Percentiles rank a stretch among this genome's conserved stretches.
These are phyloP conservation scores for Neofusicoccum sp. DNA, from an alignment of 2,329 filamentous ascomycete genomes.

Conservation along the genomic window DNA sequence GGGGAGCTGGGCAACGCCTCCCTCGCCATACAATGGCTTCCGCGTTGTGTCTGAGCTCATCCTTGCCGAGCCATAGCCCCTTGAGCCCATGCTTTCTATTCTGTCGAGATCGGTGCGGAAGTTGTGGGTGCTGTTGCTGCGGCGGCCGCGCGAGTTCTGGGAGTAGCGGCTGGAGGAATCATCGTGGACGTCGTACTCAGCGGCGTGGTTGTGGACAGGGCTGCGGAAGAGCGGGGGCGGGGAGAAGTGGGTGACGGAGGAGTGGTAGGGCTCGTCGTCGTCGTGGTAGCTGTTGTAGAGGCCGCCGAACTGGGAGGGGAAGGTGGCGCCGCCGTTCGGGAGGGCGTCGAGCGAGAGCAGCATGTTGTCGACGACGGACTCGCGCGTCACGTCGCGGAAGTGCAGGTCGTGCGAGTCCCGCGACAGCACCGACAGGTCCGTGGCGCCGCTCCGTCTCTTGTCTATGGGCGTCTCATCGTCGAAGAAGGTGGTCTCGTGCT, in stretches of 20 bases:
- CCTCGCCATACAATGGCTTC: conserved; percentile 32
- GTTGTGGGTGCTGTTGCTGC: conserved; percentile 81
- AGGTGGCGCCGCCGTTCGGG: conserved; percentile 45
- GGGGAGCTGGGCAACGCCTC: conserved; percentile 34
- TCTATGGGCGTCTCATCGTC: conserved; percentile 24
- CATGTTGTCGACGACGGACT: conserved; percentile 95
- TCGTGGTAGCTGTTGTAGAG: conserved; percentile 44
- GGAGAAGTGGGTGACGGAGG: conserved; percentile 35
- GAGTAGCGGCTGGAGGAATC: conserved; percentile 45
- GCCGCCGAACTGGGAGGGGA: conserved; percentile 30
- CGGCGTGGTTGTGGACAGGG: conserved; percentile 63
- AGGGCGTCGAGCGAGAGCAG: conserved; percentile 84
- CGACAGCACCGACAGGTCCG: conserved; percentile 13
- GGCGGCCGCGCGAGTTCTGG: conserved; percentile 56
- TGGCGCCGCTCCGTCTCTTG: conserved; percentile 20
- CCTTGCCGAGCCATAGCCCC: conserved; percentile 14
- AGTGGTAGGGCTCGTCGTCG: conserved; percentile 44
- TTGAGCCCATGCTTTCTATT: conserved; percentile 31
- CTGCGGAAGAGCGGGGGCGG: conserved; percentile 44
- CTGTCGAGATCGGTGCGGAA: conserved; percentile 45
- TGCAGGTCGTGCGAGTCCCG: conserved; percentile 85
- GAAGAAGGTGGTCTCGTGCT: conserved; percentile 21
- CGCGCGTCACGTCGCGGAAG: conserved; percentile 75
- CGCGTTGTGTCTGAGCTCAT: conserved; percentile 28
- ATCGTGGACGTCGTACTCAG: conserved; percentile 44